Conservation (phyloP, 352 stramenopile species). For the Phytophthora tentaculata region DNA sequence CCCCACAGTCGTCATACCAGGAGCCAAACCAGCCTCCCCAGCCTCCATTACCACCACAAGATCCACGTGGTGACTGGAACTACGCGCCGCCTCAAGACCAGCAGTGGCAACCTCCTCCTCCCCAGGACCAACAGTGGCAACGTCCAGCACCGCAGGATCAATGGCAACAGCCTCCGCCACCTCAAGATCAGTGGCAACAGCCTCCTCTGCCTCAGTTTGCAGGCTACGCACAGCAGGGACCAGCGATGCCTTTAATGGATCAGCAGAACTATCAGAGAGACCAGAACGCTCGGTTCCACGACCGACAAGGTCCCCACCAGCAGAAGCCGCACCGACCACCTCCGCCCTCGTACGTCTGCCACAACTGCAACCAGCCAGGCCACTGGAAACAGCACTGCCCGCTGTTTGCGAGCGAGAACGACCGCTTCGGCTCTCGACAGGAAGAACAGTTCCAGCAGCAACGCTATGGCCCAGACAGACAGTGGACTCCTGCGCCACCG, state of each 20-base stretch:
- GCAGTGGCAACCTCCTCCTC: conserved; percentile 24
- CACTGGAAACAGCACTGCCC: conserved; percentile 86
- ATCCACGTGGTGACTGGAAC: conserved; percentile 23
- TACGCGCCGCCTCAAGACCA: conserved; percentile 19
- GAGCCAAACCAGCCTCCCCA: conserved; percentile 22
- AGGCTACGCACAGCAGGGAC: conserved; percentile 19
- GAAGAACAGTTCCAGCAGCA: conserved; percentile 14
- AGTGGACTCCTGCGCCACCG: conserved; percentile 17
- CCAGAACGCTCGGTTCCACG: conserved; percentile 33
- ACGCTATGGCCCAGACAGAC: conserved; percentile 11
- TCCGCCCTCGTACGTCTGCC: conserved; percentile 72
- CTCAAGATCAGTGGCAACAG: conserved; percentile 19
- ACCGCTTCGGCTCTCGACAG: conserved; percentile 13
- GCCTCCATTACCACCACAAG: conserved; percentile 21
- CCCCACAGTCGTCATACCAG: conserved; percentile 7
- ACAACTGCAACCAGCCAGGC: conserved; percentile 76
- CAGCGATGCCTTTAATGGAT: neutral
- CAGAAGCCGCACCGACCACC: conserved; percentile 45
- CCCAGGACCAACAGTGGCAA: conserved; percentile 22
- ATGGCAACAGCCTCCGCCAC: conserved; percentile 18
- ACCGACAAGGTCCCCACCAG: conserved; percentile 23
- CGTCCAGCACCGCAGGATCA: conserved; percentile 17
- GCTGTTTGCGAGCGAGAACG: conserved; percentile 37
- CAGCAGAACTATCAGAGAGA: conserved; percentile 17
- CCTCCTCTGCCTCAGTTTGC: conserved; percentile 18